These are phyloP conservation scores for Trametes meyenii DNA, from an alignment of 768 basidiomycete species.

Conservation along the genomic window DNA sequence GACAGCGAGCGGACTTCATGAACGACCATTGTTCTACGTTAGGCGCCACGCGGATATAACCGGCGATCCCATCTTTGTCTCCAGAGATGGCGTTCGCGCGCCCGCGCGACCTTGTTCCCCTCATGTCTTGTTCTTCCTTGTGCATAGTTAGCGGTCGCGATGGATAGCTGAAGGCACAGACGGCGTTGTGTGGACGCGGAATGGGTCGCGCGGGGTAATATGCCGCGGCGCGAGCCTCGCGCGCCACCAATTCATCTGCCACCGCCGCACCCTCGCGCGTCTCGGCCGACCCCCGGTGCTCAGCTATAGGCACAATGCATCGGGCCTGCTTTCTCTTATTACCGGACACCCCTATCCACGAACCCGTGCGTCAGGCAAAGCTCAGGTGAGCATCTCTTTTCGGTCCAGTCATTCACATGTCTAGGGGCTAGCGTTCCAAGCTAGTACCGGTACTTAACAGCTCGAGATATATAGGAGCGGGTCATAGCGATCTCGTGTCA, in stretches of 20 bases:
- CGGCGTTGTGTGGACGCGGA: not conserved
- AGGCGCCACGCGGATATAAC: not conserved
- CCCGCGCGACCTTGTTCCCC: not conserved
- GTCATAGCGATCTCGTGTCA: no score
- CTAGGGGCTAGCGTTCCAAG: no score
- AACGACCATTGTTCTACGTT: slow-evolving; percentile 26
- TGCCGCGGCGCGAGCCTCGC: not conserved
- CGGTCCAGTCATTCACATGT: no score
- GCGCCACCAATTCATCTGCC: slow-evolving; percentile 5
- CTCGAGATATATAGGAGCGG: no score
- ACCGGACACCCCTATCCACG: no score
- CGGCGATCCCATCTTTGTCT: not conserved
- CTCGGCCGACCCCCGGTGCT: no score
- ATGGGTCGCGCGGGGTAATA: not conserved
- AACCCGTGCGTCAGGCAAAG: no score
- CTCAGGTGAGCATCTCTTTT: no score
- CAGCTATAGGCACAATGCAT: no score
- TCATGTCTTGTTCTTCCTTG: not conserved
- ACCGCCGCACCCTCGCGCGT: not conserved
- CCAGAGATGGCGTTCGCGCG: not conserved
- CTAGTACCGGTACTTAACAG: no score
- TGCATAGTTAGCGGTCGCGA: not conserved
- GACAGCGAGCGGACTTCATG: not conserved
- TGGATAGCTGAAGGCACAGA: not conserved
- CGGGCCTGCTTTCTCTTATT: not conserved